Percentiles rank a stretch among this genome's conserved stretches.
phyloP scores from a whole-genome alignment of 192 early-diverging fungal species.

The Coemansia brasiliensis region DNA sequence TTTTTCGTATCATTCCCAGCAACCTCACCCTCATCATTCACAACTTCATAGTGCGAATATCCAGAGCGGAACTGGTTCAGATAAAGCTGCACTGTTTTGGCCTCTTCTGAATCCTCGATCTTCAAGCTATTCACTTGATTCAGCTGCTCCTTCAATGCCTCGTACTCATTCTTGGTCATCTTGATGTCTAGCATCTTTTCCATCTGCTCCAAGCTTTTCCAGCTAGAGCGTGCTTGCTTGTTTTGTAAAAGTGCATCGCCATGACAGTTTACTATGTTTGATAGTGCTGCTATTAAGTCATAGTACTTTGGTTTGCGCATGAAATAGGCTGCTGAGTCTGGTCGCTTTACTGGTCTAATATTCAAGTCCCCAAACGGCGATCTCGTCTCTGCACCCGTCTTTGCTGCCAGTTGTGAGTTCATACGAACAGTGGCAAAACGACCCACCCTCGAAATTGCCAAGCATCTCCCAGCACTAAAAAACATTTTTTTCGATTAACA shows the following conservation, averaged over 20 bases:
- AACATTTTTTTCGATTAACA: background rate
- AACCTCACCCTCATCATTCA: background rate
- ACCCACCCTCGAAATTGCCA: background rate
- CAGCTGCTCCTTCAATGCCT: constrained; percentile 14
- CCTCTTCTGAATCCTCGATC: constrained; percentile 1
- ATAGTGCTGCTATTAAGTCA: constrained; percentile 68
- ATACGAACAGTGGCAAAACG: background rate
- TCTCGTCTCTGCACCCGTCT: too few relatives aligned
- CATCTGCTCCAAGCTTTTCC: constrained; percentile 21
- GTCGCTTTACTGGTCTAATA: constrained; percentile 53
- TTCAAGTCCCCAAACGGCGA: constrained; percentile 32
- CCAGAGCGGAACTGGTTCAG: constrained; percentile 32
- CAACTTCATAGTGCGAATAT: constrained; percentile 20
- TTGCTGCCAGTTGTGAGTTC: too few relatives aligned
- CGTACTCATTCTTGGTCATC: constrained; percentile 30
- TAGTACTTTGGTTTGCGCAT: constrained; percentile 81
- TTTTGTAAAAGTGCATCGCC: background rate
- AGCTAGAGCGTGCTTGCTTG: background rate
- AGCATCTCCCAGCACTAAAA: background rate
- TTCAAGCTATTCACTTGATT: constrained; percentile 12
- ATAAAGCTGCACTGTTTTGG: constrained; percentile 11
- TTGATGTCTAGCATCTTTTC: constrained; percentile 20
- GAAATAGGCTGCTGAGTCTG: constrained; percentile 80
- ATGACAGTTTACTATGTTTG: constrained; percentile 45
- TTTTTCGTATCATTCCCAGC: constrained; percentile 31